A percentile compares a stretch with the other conserved stretches of the same genome.
Evolutionary conservation across 805 yeast genomes (phyloP).

Genomic region (Suhomyces emberorum): DNA sequence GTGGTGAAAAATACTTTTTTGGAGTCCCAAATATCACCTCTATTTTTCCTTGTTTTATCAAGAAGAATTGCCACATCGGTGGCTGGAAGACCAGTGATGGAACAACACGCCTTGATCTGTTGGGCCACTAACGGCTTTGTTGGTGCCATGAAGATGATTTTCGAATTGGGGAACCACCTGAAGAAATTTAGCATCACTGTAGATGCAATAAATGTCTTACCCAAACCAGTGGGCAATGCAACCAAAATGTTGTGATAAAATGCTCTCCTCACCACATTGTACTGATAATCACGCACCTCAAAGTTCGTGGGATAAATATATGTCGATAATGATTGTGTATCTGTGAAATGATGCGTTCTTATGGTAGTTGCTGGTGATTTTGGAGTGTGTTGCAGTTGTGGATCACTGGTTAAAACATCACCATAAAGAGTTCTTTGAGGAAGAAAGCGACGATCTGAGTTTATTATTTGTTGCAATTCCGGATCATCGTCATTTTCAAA

Average conservation of each 20-base stretch:
- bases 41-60: slow-evolving; percentile 52
- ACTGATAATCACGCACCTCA: slow-evolving; percentile 85
- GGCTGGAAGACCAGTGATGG: slow-evolving; percentile 79
- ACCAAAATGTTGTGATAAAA: slow-evolving; percentile 73
- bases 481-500: slow-evolving; percentile 10
- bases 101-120: slow-evolving; percentile 89
- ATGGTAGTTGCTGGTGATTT: background rate
- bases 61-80: slow-evolving; percentile 75
- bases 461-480: slow-evolving; percentile 5
- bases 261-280: slow-evolving; percentile 69
- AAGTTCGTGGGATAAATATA: slow-evolving; percentile 84
- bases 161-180: slow-evolving; percentile 78
- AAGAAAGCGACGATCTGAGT: background rate
- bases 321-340: slow-evolving; percentile 16
- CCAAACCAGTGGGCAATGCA: slow-evolving; percentile 96
- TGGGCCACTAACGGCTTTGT: slow-evolving; percentile 95
- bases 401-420: background rate
- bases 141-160: slow-evolving; percentile 93
- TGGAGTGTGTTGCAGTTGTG: background rate
- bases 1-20: slow-evolving; percentile 88
- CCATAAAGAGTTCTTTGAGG: slow-evolving; percentile 5
- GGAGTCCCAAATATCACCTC: slow-evolving; percentile 74
- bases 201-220: slow-evolving; percentile 94
- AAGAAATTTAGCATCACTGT: slow-evolving; percentile 88
- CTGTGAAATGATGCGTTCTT: slow-evolving; percentile 10